Percentiles rank a stretch among this genome's conserved stretches.
Conservation (phyloP, 2,329 filamentous ascomycete species). For the Trichoderma citrinoviride region DNA sequence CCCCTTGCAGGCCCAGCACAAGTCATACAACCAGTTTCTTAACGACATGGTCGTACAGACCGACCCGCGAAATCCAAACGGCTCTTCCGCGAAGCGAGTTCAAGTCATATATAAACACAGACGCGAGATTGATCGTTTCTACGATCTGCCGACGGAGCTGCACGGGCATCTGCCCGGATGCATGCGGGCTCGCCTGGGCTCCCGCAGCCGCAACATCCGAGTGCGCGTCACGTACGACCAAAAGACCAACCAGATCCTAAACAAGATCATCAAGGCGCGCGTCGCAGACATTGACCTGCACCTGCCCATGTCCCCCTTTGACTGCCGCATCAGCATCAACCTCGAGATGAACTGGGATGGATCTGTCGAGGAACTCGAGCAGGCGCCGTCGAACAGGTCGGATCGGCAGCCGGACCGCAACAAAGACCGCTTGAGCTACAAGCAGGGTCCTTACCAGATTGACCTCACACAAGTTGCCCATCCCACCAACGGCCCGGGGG, state of each 20-base stretch:
- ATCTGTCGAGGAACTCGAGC: constrained; percentile 55
- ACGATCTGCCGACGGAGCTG: constrained; percentile 63
- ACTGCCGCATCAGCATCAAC: constrained; percentile 92
- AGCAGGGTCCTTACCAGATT: constrained; percentile 81
- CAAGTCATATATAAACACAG: constrained; percentile 78
- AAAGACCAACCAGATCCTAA: constrained; percentile 65
- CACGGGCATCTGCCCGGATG: constrained; percentile 61
- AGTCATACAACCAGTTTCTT: constrained; percentile 77
- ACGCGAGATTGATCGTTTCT: constrained; percentile 80
- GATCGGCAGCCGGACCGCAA: constrained; percentile 59
- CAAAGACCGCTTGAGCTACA: constrained; percentile 91
- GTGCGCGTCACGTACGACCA: constrained; percentile 72
- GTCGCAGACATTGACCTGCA: constrained; percentile 84
- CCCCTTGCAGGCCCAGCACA: constrained; percentile 66
- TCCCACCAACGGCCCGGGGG: constrained; percentile 36
- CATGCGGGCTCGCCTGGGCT: constrained; percentile 56
- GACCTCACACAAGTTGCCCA: constrained; percentile 88
- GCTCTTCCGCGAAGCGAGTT: constrained; percentile 46
- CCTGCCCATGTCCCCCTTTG: constrained; percentile 72
- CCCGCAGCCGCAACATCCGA: constrained; percentile 45
- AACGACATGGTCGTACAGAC: constrained; percentile 66
- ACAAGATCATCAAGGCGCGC: constrained; percentile 89
- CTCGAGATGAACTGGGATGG: constrained; percentile 88
- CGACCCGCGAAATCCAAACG: constrained; percentile 50
- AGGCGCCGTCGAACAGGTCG: constrained; percentile 35